Percentiles rank a stretch among this genome's conserved stretches.
These are phyloP conservation scores for Collariella sp. DNA, from an alignment of 495 filamentous ascomycete genomes.

Conservation along the genomic window DNA sequence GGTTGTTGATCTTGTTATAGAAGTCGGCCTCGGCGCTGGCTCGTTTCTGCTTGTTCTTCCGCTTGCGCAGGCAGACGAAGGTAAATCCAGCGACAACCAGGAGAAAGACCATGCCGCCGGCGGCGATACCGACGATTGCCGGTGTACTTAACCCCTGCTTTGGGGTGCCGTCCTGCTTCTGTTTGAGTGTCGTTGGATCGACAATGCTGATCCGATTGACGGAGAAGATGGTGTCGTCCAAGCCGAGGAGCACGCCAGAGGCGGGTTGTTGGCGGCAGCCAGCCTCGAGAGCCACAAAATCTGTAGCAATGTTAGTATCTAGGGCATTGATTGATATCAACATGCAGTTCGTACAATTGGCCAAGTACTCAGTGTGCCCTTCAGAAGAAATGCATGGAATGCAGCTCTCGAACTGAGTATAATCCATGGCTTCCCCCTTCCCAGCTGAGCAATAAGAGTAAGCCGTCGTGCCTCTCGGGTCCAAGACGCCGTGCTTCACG, in stretches of 20 bases:
- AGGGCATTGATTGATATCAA: too few species aligned
- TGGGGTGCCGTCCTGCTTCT: slow-evolving; percentile 7
- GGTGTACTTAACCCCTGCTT: slow-evolving; percentile 18
- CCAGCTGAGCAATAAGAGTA: slow-evolving; percentile 36
- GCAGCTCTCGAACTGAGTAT: slow-evolving; percentile 26
- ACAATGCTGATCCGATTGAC: slow-evolving; percentile 32
- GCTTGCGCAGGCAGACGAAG: slow-evolving; percentile 34
- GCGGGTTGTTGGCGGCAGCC: slow-evolving; percentile 42
- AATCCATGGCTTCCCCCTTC: slow-evolving; percentile 20
- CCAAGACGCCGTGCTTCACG: slow-evolving; percentile 26
- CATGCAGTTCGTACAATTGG: slow-evolving; percentile 29
- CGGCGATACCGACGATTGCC: slow-evolving; percentile 34
- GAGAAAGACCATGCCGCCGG: slow-evolving; percentile 28
- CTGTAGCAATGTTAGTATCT: slow-evolving; percentile 22
- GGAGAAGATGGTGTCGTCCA: slow-evolving; percentile 44
- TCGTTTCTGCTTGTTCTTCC: slow-evolving; percentile 28
- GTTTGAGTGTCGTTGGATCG: slow-evolving; percentile 23
- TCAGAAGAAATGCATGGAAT: slow-evolving; percentile 32
- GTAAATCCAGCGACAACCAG: slow-evolving; percentile 23
- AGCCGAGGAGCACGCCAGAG: slow-evolving; percentile 31
- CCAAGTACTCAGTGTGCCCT: slow-evolving; percentile 30
- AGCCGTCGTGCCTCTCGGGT: slow-evolving; percentile 22
- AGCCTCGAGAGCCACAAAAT: slow-evolving; percentile 38
- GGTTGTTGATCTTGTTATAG: slow-evolving; percentile 16
- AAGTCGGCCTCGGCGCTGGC: slow-evolving; percentile 21